Conservation (phyloP, 2,329 filamentous ascomycete genomes). For the Ophiostoma ulmi region DNA sequence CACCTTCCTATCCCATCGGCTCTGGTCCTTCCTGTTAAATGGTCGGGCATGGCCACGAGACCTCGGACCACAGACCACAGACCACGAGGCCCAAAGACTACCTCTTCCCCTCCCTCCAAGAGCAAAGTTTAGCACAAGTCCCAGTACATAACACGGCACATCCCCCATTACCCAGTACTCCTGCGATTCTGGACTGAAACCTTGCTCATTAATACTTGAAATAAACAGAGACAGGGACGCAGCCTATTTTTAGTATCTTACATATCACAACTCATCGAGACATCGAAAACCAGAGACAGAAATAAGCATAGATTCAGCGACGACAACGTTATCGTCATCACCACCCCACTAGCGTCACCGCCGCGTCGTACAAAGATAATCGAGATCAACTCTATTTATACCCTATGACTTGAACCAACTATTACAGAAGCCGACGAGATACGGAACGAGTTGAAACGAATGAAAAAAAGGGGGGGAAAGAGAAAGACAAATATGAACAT, state of each 20-base stretch:
- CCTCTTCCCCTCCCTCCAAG: background rate
- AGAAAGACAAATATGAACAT: slow-evolving; percentile 1
- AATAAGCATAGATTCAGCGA: background rate
- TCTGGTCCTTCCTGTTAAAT: background rate
- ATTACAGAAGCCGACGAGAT: background rate
- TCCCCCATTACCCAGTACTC: background rate
- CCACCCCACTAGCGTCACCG: background rate
- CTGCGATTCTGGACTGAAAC: background rate
- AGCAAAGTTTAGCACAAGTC: background rate
- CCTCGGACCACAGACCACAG: background rate
- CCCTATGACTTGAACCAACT: background rate
- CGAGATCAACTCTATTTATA: slow-evolving; percentile 9
- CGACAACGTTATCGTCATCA: background rate
- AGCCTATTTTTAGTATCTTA: background rate
- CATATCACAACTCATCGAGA: background rate
- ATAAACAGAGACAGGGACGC: background rate
- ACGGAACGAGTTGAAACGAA: background rate
- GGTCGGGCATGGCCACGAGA: background rate
- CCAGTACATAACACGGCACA: background rate
- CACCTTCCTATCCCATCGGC: background rate
- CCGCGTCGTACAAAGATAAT: background rate
- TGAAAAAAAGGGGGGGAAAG: background rate
- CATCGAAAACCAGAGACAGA: background rate
- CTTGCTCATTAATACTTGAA: background rate
- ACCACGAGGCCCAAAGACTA: background rate